Percentiles rank a stretch among this genome's conserved stretches.
These are phyloP conservation scores for Azolla pinnata DNA, from an alignment of 75 land plant genomes.

Conservation along the genomic window DNA sequence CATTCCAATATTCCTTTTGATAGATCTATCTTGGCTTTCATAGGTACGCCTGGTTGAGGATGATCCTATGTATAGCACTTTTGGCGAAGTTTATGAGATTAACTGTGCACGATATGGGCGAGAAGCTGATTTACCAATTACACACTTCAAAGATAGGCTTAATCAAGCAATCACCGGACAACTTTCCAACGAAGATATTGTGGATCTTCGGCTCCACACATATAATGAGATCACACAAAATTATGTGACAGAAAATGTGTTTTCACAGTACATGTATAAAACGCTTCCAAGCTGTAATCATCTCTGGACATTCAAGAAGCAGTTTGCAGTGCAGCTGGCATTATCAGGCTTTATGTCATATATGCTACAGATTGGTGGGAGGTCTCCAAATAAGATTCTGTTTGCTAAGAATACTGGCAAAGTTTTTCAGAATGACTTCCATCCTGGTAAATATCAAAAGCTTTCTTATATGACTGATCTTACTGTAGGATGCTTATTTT, in stretches of 20 bases:
- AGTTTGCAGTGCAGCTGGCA: conserved; percentile 94
- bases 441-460: conserved; percentile 49
- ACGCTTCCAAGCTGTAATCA: conserved; percentile 91
- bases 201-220: conserved; percentile 83
- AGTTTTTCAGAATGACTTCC: conserved; percentile 94
- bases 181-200: conserved; percentile 63
- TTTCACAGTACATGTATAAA: conserved; percentile 98
- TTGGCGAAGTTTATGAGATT: conserved; percentile 97
- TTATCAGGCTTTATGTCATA: conserved; percentile 97
- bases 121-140: conserved; percentile 91
- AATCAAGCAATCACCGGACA: conserved; percentile 93
- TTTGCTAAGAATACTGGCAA: conserved; percentile 99
- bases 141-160: conserved; percentile 87
- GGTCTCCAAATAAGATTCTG: conserved; percentile 92
- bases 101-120: conserved; percentile 91
- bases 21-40: conserved; percentile 2
- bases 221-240: conserved; percentile 75
- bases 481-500: neutral
- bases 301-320: conserved; percentile 98
- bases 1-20: neutral
- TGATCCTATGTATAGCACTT: conserved; percentile 96
- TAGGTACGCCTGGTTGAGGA: conserved; percentile 99
- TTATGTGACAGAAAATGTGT: conserved; percentile 75
- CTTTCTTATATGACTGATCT: neutral
- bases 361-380: conserved; percentile 98